Evolutionary conservation across 805 yeast species (phyloP), one percentile per base, ranked within the genome.

Genomic region (Maudiozyma bulderi): DNA sequence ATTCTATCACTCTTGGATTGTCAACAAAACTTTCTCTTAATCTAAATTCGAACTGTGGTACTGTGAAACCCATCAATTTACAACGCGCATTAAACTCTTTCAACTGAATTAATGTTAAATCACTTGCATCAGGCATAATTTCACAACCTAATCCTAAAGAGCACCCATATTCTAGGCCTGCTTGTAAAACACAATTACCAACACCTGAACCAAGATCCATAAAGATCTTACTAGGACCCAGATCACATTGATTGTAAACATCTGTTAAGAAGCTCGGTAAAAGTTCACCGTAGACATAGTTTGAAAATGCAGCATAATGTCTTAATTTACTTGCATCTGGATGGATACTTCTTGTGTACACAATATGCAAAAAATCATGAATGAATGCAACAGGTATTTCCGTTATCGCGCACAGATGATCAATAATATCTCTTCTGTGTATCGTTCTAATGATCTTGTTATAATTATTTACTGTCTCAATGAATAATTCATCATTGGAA

Each of bases 121-220:
- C 69, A 9, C 90, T 83, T 0, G 96, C 95, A 55, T 82, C 82
- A 14, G 76, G 77, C 95, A 89, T 89, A 44, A 90, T 77, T 62
- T 90, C 97, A 65, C 91, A 86, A 0, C 97, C 97, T 59, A 86
- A 87, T 64, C 95, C 82, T 29, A 59, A 20, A 47, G 73, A 73
- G 52, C 89, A 84, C 2, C 96, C 95, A 61, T 78, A 80, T 58
- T 89, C 95, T 35, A 90, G 65, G 0, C 96, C 88, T 0, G 96
- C 95, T 63, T 89, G 96, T 40, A 89, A 74, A 0, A 85, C 83
- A 50, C 96, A 87, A 61, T 90, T 90, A 0, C 96, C 97, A 13
- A 90, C 96, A 13, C 97, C 97, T 0, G 95, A 87, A 0, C 97
- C 97, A 28, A 90, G 71, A 66, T 90, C 97, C 53, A 90, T 80